Evolutionary conservation across 2,329 filamentous ascomycete genomes (phyloP), one percentile per base, ranked within the genome.

Genomic region (Teratosphaeria gauchensis): DNA sequence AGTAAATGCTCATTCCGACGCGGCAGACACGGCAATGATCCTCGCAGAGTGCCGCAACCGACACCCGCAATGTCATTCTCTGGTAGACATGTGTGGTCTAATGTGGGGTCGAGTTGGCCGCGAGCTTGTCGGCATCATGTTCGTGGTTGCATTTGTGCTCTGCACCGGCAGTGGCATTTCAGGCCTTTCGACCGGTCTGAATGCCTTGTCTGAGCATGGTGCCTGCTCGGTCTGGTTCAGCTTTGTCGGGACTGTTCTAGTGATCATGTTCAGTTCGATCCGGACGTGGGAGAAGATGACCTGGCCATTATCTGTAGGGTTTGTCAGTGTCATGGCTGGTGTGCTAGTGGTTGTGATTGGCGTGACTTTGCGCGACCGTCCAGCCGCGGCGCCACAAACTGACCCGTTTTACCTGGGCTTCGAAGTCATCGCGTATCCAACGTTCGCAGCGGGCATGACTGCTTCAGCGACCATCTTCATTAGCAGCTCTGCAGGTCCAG

Each of bases 381-480:
- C 83, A 16, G 82, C 83, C 1, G 80, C 81, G 16, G 83, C 83
- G 2, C 83, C 83, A 1, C 77, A 81, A 62, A 78, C 76, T 0
- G 83, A 83, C 0, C 73, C 76, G 38, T 86, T 77, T 63, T 81
- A 85, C 0, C 75, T 85, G 4, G 83, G 82, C 38, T 86, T 80
- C 67, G 74, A 76, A 48, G 76, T 77, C 11, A 79, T 85, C 58
- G 79, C 75, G 9, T 72, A 80, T 61, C 82, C 83, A 0, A 77
- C 74, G n/a, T 86, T 86, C 65, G 77, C 79, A 0, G 78, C 77
- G 1, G 83, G 81, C 12, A 84, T 85, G 63, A 80, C 78, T 0
- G 80, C 82, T 51, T 75, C 77, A 0, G 75, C 77, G 0, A 83
- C 80, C 2, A 84, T 86, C 59, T 83, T 85, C 69, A 78, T 80